Evolutionary conservation across 371 early-diverging fungal species (phyloP).

Genomic region (Mucor racemosus): DNA sequence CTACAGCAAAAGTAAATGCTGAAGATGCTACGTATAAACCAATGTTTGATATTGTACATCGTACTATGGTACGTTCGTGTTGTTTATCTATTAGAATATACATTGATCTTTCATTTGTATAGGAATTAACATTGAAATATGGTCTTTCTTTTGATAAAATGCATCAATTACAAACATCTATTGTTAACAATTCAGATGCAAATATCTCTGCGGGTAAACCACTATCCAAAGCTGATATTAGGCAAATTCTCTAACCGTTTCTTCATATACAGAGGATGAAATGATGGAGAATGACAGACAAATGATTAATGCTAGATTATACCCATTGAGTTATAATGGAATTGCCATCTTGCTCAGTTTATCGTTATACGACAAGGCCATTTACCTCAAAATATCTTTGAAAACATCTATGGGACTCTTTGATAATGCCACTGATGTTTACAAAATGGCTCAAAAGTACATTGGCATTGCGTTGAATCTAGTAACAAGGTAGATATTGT

Average conservation of each 20-base stretch:
- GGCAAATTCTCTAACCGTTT: neutral
- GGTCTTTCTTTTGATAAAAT: conserved; percentile 17
- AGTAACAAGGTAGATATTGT: conserved; percentile 7
- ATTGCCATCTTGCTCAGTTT: conserved; percentile 18
- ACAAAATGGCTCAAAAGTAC: conserved; percentile 15
- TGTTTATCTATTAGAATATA: neutral
- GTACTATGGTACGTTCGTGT: conserved; percentile 15
- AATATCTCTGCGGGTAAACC: neutral
- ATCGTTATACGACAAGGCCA: conserved; percentile 14
- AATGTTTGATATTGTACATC: conserved; percentile 12
- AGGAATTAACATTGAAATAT: conserved; percentile 13
- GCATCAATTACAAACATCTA: neutral
- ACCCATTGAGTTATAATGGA: conserved; percentile 20
- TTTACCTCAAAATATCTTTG: neutral
- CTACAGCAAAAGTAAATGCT: neutral
- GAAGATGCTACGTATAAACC: neutral
- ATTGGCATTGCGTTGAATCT: conserved; percentile 20
- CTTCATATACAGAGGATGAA: conserved; percentile 10
- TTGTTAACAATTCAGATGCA: neutral
- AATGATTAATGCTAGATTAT: conserved; percentile 25
- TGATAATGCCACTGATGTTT: neutral
- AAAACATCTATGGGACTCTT: neutral
- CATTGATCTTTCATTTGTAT: neutral
- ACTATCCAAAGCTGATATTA: neutral
- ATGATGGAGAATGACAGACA: conserved; percentile 21